Evolutionary conservation across 2,329 filamentous ascomycete species (phyloP).

Genomic region (Lecanicillium sp.): DNA sequence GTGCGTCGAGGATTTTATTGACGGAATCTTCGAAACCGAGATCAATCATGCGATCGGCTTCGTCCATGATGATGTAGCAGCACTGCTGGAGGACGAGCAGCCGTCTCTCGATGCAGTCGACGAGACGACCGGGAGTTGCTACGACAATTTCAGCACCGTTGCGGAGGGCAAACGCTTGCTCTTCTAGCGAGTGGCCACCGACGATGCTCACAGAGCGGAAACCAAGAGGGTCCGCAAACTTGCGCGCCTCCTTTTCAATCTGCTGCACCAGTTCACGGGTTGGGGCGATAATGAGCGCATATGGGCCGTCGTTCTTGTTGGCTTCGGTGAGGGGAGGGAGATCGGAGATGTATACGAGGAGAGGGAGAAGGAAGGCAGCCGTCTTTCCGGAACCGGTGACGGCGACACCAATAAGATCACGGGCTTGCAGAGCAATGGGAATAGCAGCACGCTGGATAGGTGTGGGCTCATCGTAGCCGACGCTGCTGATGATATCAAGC

Average conservation of each 20-base stretch:
- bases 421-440: constrained; percentile 82
- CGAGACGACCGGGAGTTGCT: constrained; percentile 92
- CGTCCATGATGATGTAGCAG: constrained; percentile 98
- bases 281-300: constrained; percentile 92
- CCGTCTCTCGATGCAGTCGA: constrained; percentile 92
- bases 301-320: constrained; percentile 91
- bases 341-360: constrained; percentile 90
- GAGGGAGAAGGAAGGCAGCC: constrained; percentile 82
- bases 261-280: constrained; percentile 97
- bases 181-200: constrained; percentile 92
- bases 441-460: constrained; percentile 92
- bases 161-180: constrained; percentile 81
- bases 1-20: constrained; percentile 91
- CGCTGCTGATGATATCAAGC: constrained; percentile 71
- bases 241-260: constrained; percentile 87
- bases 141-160: constrained; percentile 97
- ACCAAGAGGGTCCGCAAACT: constrained; percentile 82
- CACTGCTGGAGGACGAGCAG: constrained; percentile 91
- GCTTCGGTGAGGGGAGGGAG: constrained; percentile 75
- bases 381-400: constrained; percentile 99
- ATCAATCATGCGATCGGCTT: constrained; percentile 98
- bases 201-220: constrained; percentile 96
- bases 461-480: constrained; percentile 87
- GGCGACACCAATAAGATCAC: constrained; percentile 96
- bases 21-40: constrained; percentile 96